Evolutionary conservation across 371 early-diverging fungal species (phyloP).

Genomic region (Homolaphlyctis polyrhiza): DNA sequence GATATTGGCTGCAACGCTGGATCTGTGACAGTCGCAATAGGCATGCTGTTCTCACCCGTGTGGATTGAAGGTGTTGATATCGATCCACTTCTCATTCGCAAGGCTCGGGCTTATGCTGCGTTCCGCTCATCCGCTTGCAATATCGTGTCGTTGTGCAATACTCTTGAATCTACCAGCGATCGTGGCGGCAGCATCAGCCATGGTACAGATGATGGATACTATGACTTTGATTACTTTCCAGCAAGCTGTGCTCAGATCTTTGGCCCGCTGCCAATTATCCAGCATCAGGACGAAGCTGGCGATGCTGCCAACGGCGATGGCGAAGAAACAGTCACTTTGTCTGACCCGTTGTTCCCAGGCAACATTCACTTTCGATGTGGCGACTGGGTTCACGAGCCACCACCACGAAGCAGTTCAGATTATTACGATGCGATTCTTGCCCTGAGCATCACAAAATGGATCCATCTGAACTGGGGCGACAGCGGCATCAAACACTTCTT

Average conservation of each 20-base stretch:
- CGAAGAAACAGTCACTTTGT: constrained; percentile 1
- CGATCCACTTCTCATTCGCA: constrained; percentile 59
- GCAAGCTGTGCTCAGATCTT: constrained; percentile 48
- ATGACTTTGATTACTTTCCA: constrained; percentile 57
- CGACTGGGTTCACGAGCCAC: constrained; percentile 47
- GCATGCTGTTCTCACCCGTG: constrained; percentile 25
- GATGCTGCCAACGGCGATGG: background rate
- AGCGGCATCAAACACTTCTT: constrained; percentile 68
- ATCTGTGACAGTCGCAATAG: constrained; percentile 58
- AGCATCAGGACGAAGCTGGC: no score
- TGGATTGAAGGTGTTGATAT: constrained; percentile 68
- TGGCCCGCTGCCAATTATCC: constrained; percentile 42
- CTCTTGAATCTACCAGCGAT: background rate
- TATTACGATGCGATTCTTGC: constrained; percentile 40
- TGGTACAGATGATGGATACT: background rate
- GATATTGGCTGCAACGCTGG: constrained; percentile 89
- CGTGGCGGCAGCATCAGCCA: background rate
- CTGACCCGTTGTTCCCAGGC: constrained; percentile 49
- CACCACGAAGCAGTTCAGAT: constrained; percentile 10
- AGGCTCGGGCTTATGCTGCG: constrained; percentile 40
- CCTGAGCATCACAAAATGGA: constrained; percentile 74
- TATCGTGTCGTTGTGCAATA: background rate
- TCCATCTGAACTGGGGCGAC: constrained; percentile 77
- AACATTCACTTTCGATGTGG: constrained; percentile 56
- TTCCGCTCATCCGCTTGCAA: background rate